A percentile compares a stretch with the other conserved stretches of the same genome.
These are phyloP conservation scores for Neoscytalidium dimidiatum DNA, from an alignment of 2,329 filamentous ascomycete species.

Conservation along the genomic window DNA sequence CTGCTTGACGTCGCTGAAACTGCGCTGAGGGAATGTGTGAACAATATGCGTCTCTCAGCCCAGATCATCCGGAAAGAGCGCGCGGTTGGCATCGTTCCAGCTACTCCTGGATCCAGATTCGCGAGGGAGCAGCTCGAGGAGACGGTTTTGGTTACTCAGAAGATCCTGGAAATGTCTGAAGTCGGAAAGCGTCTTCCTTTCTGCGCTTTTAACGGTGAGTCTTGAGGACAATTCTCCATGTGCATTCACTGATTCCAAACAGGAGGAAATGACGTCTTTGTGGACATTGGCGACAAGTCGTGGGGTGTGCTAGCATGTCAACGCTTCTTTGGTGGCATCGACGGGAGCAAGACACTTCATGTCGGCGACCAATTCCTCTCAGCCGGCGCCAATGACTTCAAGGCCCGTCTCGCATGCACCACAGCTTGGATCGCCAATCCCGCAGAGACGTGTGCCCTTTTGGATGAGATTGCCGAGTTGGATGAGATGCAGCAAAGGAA, in stretches of 20 bases:
- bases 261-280: slow-evolving; percentile 93
- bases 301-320: slow-evolving; percentile 95
- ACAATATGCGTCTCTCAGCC: slow-evolving; percentile 77
- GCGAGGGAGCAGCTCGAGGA: slow-evolving; percentile 90
- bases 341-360: slow-evolving; percentile 80
- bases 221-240: neutral
- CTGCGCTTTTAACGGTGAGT: slow-evolving; percentile 86
- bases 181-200: slow-evolving; percentile 76
- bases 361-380: slow-evolving; percentile 96
- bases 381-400: slow-evolving; percentile 95
- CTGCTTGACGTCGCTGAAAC: slow-evolving; percentile 89
- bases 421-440: slow-evolving; percentile 98
- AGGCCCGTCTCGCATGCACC: slow-evolving; percentile 86
- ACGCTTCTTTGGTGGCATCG: slow-evolving; percentile 78
- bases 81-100: slow-evolving; percentile 53
- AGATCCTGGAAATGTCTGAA: slow-evolving; percentile 79
- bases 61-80: slow-evolving; percentile 84
- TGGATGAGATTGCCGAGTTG: slow-evolving; percentile 72
- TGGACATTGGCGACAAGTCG: slow-evolving; percentile 97
- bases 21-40: slow-evolving; percentile 78
- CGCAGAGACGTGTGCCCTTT: slow-evolving; percentile 80
- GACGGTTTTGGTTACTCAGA: slow-evolving; percentile 91
- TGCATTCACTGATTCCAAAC: neutral
- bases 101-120: slow-evolving; percentile 68
- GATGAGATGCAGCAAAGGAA: slow-evolving; percentile 39